phyloP scores from a whole-genome alignment of 2,329 filamentous ascomycete genomes.

The Sphaerulina vaccinii region DNA sequence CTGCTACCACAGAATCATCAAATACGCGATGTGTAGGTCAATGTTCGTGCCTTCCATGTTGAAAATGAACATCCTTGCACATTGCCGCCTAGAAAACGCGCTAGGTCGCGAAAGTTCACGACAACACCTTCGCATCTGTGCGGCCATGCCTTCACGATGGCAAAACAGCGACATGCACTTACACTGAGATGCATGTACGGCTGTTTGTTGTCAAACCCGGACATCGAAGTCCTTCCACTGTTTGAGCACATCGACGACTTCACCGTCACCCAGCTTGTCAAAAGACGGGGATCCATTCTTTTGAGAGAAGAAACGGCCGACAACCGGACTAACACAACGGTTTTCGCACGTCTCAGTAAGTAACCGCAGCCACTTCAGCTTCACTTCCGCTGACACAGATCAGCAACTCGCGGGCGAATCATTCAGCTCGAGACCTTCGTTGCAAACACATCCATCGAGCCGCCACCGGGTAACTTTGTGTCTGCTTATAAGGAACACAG shows the following conservation, averaged over 20 bases:
- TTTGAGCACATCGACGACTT: not conserved
- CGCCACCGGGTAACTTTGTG: not conserved
- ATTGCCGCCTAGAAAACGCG: too few species aligned
- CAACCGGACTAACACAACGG: not conserved
- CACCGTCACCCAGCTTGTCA: slow-evolving; percentile 4
- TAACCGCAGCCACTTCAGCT: not conserved
- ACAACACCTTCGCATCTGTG: too few species aligned
- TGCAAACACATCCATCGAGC: slow-evolving; percentile 1
- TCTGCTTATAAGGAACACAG: not conserved
- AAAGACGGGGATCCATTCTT: not conserved
- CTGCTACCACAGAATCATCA: too few species aligned
- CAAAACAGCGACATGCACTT: not conserved
- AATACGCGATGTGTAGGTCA: too few species aligned
- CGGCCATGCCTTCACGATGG: not conserved
- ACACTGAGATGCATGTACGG: slow-evolving; percentile 9
- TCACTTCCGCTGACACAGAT: not conserved
- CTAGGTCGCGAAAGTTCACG: too few species aligned
- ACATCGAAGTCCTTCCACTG: not conserved
- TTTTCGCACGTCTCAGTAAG: slow-evolving; percentile 5
- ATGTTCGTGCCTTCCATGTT: too few species aligned
- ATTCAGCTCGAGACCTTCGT: slow-evolving; percentile 7
- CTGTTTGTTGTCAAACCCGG: not conserved
- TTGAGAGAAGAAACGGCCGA: not conserved
- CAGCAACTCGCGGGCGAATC: not conserved
- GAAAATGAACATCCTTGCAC: too few species aligned